Evolutionary conservation across 148 eudicot genomes (phyloP), one percentile per base, ranked within the genome.

Genomic region (Chenopodium formosanum): DNA sequence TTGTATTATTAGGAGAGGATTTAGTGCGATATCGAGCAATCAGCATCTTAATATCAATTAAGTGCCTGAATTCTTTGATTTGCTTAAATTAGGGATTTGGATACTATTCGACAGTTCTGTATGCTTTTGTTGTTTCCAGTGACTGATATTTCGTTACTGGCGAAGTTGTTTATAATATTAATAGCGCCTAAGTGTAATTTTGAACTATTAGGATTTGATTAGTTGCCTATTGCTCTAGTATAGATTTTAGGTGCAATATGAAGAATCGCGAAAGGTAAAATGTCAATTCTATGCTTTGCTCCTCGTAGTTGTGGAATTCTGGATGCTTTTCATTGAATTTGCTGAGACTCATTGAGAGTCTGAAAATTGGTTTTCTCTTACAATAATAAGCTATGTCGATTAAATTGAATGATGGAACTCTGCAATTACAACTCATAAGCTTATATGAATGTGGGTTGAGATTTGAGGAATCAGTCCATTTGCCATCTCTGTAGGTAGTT

Each of bases 71-170:
- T 67, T 20, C 1, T 60, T 1, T 67, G 73, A 32, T 20, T 78
- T 31, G 40, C 9, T 22, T 22, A 1, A 19, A 34, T 31, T 1
- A 9, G 53, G 7, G 1, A 48, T 68, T 66, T 27, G 17, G 47
- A 19, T 78, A 20, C 0, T 32, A 53, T 32, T 14, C 37, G 44
- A 17, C 12, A 22, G 13, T 50, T 29, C 62, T 67, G 40, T 13
- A 17, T 68, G 81, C 68, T 11, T 40, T 48, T 69, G 47, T 52
- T 79, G 67, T 32, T 79, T 11, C 31, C 74, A 78, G 65, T 17
- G 25, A 62, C 11, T 62, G 25, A 22, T 20, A 62, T 62, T 62
- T 10, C 4, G 27, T 7, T 20, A 62, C 10, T 5, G 66, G 66
- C 23, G 25, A 20, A 62, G 66, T 20, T 22, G 66, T 56, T 56